Conservation (phyloP, 495 filamentous ascomycete species). For the Articulospora tetracladia region DNA sequence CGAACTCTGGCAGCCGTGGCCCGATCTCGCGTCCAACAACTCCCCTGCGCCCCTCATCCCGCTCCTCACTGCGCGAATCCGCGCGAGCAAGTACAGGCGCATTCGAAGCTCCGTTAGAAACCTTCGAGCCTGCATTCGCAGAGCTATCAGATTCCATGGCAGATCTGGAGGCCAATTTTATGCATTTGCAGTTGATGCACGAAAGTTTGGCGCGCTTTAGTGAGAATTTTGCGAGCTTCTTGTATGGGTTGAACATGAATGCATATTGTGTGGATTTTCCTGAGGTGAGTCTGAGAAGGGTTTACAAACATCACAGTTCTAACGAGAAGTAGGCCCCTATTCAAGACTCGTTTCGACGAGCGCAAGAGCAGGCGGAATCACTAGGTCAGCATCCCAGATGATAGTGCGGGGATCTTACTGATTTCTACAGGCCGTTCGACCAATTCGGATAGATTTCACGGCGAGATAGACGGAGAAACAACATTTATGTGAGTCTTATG, state of each 20-base stretch:
- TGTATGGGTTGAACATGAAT: slow-evolving; percentile 98
- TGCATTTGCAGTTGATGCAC: slow-evolving; percentile 95
- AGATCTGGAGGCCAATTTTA: slow-evolving; percentile 94
- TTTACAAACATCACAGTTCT: slow-evolving; percentile 4
- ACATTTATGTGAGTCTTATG: slow-evolving; percentile 74
- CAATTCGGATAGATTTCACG: slow-evolving; percentile 24
- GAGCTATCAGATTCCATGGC: slow-evolving; percentile 93
- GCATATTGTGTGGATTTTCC: slow-evolving; percentile 98
- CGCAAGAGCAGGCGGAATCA: slow-evolving; percentile 20
- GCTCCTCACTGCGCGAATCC: slow-evolving; percentile 77
- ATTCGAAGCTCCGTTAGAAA: slow-evolving; percentile 70
- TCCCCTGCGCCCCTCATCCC: slow-evolving; percentile 85
- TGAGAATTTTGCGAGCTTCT: slow-evolving; percentile 91
- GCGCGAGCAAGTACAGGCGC: slow-evolving; percentile 46
- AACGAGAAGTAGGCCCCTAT: slow-evolving; percentile 23
- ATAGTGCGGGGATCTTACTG: neutral
- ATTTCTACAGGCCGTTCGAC: slow-evolving; percentile 17
- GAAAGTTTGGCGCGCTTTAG: slow-evolving; percentile 91
- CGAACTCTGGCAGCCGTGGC: slow-evolving; percentile 18
- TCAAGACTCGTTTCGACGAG: slow-evolving; percentile 25
- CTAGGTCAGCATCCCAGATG: slow-evolving; percentile 10
- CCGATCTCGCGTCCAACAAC: slow-evolving; percentile 77
- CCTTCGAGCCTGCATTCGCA: slow-evolving; percentile 83
- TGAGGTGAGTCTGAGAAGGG: slow-evolving; percentile 53
- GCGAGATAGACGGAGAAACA: slow-evolving; percentile 58